Percentiles rank a stretch among this genome's conserved stretches.
phyloP scores from a whole-genome alignment of 768 basidiomycete genomes.

The Boletellus sp. region DNA sequence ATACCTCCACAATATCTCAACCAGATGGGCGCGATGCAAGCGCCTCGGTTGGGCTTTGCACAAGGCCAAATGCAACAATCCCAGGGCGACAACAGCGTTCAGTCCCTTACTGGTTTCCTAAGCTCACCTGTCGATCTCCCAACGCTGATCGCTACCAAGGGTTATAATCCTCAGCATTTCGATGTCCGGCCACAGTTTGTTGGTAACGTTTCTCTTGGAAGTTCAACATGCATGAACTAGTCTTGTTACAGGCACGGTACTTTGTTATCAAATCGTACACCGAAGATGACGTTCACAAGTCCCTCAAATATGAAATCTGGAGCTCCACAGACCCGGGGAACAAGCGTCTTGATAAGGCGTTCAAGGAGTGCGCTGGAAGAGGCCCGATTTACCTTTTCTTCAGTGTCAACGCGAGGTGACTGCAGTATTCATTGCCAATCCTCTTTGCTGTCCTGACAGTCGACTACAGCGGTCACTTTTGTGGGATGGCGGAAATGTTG shows the following conservation, averaged over 20 bases:
- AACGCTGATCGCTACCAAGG: slow-evolving; percentile 79
- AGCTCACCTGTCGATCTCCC: slow-evolving; percentile 80
- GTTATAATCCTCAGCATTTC: slow-evolving; percentile 86
- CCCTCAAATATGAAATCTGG: slow-evolving; percentile 97
- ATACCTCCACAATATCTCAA: slow-evolving; percentile 74
- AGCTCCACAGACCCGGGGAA: slow-evolving; percentile 96
- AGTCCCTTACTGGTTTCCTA: slow-evolving; percentile 45
- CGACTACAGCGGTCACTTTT: slow-evolving; percentile 80
- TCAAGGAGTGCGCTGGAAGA: slow-evolving; percentile 87
- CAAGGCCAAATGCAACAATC: slow-evolving; percentile 27
- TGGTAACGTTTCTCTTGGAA: slow-evolving; percentile 28
- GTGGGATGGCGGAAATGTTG: slow-evolving; percentile 98
- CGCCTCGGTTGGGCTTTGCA: slow-evolving; percentile 39
- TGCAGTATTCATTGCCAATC: neutral
- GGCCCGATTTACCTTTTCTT: slow-evolving; percentile 98
- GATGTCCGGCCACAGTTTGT: slow-evolving; percentile 79
- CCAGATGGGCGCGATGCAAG: slow-evolving; percentile 39
- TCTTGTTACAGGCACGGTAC: slow-evolving; percentile 64
- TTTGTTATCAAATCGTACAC: slow-evolving; percentile 99
- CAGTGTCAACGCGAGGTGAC: slow-evolving; percentile 86
- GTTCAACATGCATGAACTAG: neutral
- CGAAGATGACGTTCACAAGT: slow-evolving; percentile 98
- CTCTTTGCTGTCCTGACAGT: slow-evolving; percentile 8
- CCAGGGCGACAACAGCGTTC: slow-evolving; percentile 28
- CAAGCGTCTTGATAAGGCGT: slow-evolving; percentile 94